Percentiles rank a stretch among this genome's conserved stretches.
Evolutionary conservation across 2,329 filamentous ascomycete species (phyloP).

Genomic region (Verticillium zaregamsianum): DNA sequence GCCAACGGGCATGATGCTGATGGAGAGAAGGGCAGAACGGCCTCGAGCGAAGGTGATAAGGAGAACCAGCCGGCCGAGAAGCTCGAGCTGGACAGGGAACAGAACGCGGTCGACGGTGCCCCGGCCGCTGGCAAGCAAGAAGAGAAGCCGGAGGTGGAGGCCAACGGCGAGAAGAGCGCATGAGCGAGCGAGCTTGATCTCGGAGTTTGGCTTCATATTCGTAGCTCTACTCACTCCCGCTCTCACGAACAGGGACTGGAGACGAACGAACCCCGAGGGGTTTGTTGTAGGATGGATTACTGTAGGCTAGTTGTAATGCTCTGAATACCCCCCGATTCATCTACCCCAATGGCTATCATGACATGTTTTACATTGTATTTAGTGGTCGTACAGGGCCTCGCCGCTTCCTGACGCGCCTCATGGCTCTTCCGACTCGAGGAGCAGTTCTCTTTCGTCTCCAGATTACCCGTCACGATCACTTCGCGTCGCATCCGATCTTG

Average conservation of each 20-base stretch:
- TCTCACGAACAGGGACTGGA: background rate
- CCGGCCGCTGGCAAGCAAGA: background rate
- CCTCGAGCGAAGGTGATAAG: slow-evolving; percentile 37
- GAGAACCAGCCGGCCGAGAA: slow-evolving; percentile 34
- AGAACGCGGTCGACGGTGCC: background rate
- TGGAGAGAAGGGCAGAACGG: slow-evolving; percentile 21
- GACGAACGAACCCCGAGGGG: background rate
- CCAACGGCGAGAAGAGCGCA: background rate
- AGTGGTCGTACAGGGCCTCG: background rate
- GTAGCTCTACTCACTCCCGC: background rate
- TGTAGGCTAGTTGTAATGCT: background rate
- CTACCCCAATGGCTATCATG: background rate
- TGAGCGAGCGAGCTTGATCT: background rate
- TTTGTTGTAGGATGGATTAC: background rate
- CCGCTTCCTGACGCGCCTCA: background rate
- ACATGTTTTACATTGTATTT: background rate
- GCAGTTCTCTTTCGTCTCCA: background rate
- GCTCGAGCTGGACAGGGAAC: background rate
- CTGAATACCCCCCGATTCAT: background rate
- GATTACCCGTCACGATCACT: background rate
- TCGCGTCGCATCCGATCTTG: background rate
- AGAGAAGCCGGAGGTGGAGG: slow-evolving; percentile 6
- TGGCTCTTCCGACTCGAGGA: background rate
- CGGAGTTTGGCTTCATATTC: background rate
- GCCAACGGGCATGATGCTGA: slow-evolving; percentile 16